Evolutionary conservation across 345 rosid species (phyloP).

Genomic region (Hirschfeldia incana): DNA sequence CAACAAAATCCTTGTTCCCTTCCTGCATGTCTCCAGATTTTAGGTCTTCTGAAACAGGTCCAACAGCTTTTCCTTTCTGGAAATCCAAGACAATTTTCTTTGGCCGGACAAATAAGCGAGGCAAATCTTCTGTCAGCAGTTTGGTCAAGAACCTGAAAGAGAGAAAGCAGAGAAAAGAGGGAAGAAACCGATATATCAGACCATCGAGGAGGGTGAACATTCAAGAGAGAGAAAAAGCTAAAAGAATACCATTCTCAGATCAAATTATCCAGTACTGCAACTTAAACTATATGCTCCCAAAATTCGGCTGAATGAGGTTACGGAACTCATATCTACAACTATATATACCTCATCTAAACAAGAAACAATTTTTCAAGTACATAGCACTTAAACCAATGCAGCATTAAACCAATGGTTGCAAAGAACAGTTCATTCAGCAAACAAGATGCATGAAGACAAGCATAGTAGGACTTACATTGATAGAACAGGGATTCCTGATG

Average conservation of each 20-base stretch:
- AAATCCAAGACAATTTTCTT: conserved; percentile 98
- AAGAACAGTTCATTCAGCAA: conserved; percentile 20
- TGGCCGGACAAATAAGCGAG: conserved; percentile 90
- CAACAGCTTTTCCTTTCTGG: conserved; percentile 91
- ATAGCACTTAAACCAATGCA: background rate
- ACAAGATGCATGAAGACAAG: conserved; percentile 23
- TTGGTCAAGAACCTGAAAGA: conserved; percentile 82
- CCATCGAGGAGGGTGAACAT: background rate
- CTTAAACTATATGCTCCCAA: conserved; percentile 4
- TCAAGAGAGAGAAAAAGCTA: conserved; percentile 1
- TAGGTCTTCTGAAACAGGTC: conserved; percentile 67
- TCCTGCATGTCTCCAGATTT: conserved; percentile 85
- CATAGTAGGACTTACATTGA: conserved; percentile 74
- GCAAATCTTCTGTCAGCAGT: conserved; percentile 93
- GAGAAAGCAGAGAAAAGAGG: conserved; percentile 20
- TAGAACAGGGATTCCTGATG: conserved; percentile 93
- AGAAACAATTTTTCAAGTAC: conserved; percentile 2
- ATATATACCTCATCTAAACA: background rate
- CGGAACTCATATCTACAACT: conserved; percentile 7
- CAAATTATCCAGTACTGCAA: background rate
- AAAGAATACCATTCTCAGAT: conserved; percentile 9
- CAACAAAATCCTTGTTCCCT: conserved; percentile 86
- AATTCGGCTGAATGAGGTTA: background rate
- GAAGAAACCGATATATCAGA: conserved; percentile 13
- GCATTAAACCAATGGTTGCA: conserved; percentile 13